Percentiles rank a stretch among this genome's conserved stretches.
Evolutionary conservation across 2,329 filamentous ascomycete species (phyloP).

Genomic region (Colletotrichum sp.): DNA sequence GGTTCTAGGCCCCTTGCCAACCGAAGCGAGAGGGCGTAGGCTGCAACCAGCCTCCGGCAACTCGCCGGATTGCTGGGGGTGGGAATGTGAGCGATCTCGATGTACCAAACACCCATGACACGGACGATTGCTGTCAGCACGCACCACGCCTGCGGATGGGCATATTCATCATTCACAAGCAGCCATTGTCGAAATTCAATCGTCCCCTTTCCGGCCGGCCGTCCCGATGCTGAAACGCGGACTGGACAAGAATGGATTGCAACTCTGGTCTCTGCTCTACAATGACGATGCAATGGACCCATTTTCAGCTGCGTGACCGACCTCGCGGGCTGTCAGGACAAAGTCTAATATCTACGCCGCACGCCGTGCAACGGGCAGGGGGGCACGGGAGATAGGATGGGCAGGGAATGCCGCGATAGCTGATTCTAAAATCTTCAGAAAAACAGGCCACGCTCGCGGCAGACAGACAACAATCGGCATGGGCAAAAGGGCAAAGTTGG

Average conservation of each 20-base stretch:
- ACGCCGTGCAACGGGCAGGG: background rate
- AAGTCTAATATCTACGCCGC: background rate
- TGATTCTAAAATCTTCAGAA: background rate
- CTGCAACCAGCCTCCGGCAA: background rate
- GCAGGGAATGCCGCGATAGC: background rate
- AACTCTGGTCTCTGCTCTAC: background rate
- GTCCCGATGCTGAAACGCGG: background rate
- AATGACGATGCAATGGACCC: background rate
- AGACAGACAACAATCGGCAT: background rate
- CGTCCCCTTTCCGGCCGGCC: background rate
- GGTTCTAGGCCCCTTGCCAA: background rate
- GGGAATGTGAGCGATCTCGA: conserved; percentile 4
- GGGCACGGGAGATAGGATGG: background rate
- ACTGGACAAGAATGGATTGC: background rate
- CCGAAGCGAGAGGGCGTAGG: background rate
- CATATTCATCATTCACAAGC: background rate
- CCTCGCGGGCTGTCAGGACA: background rate
- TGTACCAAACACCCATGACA: background rate
- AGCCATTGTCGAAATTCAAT: background rate
- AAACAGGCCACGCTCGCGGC: background rate
- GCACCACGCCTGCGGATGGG: background rate
- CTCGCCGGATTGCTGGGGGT: background rate
- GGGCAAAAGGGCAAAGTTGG: background rate
- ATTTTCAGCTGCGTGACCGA: background rate
- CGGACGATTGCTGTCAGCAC: background rate